Conservation (phyloP, 169 alveolate genomes). For the Cardiosporidium cionae region DNA sequence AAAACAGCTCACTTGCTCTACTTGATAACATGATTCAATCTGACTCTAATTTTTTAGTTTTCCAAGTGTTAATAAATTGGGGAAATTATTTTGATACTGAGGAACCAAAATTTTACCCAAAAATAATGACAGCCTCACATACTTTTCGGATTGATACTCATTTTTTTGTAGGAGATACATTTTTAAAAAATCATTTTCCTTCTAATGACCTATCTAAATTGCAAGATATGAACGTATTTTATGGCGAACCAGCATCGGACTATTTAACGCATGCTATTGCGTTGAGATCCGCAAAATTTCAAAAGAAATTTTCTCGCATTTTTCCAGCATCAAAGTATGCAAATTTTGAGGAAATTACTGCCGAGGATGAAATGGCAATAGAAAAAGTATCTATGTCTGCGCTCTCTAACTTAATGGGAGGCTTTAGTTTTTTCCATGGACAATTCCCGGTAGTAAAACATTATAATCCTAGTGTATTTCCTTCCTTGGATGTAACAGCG, state of each 20-base stretch:
- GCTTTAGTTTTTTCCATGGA: neutral
- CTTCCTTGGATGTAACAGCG: too few relatives aligned
- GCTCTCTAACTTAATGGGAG: neutral
- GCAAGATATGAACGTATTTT: too few relatives aligned
- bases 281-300: neutral
- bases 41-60: neutral
- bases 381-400: neutral
- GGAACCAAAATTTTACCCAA: too few relatives aligned
- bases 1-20: neutral
- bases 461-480: too few relatives aligned
- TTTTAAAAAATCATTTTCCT: too few relatives aligned
- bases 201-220: too few relatives aligned
- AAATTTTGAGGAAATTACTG: too few relatives aligned
- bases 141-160: neutral
- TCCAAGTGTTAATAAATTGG: neutral
- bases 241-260: neutral
- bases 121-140: neutral
- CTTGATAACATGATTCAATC: neutral
- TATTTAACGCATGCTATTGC: neutral
- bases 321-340: neutral
- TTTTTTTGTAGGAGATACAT: neutral
- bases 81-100: neutral
- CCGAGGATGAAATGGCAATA: too few relatives aligned
- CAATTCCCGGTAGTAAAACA: neutral
- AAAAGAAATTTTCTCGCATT: neutral